Base-by-base conservation (phyloP, 345 rosid species). In the Excoecaria cochinchinensis region DNA sequence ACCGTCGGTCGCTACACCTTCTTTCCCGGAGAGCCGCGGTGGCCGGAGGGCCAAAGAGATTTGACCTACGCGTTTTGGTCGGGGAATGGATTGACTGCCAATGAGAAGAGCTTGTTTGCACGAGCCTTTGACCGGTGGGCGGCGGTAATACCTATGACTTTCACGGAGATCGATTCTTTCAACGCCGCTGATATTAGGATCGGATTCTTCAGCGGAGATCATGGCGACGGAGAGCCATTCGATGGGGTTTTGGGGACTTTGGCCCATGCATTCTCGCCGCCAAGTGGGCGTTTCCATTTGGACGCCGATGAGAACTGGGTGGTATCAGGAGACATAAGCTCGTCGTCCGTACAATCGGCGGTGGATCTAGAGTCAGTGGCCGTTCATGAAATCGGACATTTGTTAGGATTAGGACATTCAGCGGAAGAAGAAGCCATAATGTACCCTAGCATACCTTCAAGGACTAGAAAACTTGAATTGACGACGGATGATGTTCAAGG, bases 241-340 rank as follows among this genome's bases (percentile, higher is more conserved):
- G 99, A 95, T 60, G 99, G 99, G 73, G 80, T 84, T 13, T 59
- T 90, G 52, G 98, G 98, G 60, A 95, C 99, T 1, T 79, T 95
- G 62, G 98, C 98, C 4, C 99, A 95, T 79, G 94, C 99, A 55
- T 92, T 95, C 79, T 91, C 97, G 14, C 99, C 99, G 44, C 87
- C 96, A 0, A 88, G 75, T 72, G 99, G 99, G 25, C 79, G 75
- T 46, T 83, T 95, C 81, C 97, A 95, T 64, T 83, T 95, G 48
- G 99, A 95, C 89, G 55, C 19, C 2, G 91, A 76, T 3, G 99
- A 95, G 85, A 75, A 85, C 74, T 95, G 97, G 99, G 88, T 91
- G 4, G 82, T 86, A 2, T 59, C 87, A 12, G 90, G 93, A 4
- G 91, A 85, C 57, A 59, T 76, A 1, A 64, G 75, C 6, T 65